A percentile compares a stretch with the other conserved stretches of the same genome.
Evolutionary conservation across 768 basidiomycete species (phyloP).

Genomic region (Suillus placidus): DNA sequence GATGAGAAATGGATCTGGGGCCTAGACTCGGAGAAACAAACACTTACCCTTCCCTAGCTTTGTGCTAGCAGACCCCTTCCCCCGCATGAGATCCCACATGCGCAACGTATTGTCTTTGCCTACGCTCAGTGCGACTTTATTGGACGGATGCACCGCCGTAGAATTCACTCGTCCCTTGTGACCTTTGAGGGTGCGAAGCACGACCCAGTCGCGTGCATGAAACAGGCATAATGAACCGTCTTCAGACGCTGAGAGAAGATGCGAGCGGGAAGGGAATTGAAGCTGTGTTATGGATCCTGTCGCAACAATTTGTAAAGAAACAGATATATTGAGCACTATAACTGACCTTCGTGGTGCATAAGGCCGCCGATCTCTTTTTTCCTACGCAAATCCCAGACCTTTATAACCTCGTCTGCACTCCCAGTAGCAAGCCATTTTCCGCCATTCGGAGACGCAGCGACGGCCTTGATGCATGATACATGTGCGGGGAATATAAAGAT

Average conservation of each 20-base stretch:
- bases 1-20: background rate
- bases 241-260: slow-evolving; percentile 89
- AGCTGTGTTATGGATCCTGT: slow-evolving; percentile 91
- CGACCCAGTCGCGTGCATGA: slow-evolving; percentile 91
- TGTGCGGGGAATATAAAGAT: slow-evolving; percentile 98
- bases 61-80: slow-evolving; percentile 84
- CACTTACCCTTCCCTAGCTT: slow-evolving; percentile 83
- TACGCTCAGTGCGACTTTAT: slow-evolving; percentile 88
- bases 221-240: slow-evolving; percentile 92
- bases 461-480: slow-evolving; percentile 88
- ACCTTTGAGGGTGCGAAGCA: slow-evolving; percentile 85
- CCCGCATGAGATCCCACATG: slow-evolving; percentile 99
- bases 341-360: slow-evolving; percentile 90
- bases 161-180: slow-evolving; percentile 93
- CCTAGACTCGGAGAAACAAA: too few species aligned
- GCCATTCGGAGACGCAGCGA: slow-evolving; percentile 84
- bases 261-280: slow-evolving; percentile 83
- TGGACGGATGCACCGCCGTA: slow-evolving; percentile 90
- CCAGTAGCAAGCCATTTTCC: slow-evolving; percentile 97
- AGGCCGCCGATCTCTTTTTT: slow-evolving; percentile 93
- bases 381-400: slow-evolving; percentile 93
- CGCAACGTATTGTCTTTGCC: slow-evolving; percentile 87
- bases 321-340: slow-evolving; percentile 2
- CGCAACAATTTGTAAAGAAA: background rate
- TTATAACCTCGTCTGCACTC: slow-evolving; percentile 94